These are phyloP conservation scores for Amphichorda felina DNA, from an alignment of 2,329 filamentous ascomycete species.

Conservation along the genomic window DNA sequence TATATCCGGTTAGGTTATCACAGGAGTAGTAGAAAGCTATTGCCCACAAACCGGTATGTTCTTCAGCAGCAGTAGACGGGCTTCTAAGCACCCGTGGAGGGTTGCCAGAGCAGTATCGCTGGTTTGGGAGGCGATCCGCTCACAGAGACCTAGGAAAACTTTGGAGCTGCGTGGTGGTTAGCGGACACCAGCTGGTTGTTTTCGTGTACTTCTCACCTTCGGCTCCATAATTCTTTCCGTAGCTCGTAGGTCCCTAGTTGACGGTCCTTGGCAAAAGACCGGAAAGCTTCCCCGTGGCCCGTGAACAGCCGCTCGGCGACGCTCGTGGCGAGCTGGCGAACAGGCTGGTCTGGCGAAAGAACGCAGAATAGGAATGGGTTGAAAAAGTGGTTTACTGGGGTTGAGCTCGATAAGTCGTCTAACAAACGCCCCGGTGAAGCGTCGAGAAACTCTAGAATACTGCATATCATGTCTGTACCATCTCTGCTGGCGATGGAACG, in stretches of 20 bases:
- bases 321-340: constrained; percentile 33
- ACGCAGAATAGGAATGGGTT: constrained; percentile 42
- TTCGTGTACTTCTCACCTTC: constrained; percentile 28
- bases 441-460: constrained; percentile 44
- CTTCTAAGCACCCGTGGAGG: constrained; percentile 44
- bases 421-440: constrained; percentile 28
- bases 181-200: background rate
- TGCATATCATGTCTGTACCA: constrained; percentile 14
- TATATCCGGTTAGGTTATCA: constrained; percentile 12
- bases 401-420: constrained; percentile 14
- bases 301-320: constrained; percentile 36
- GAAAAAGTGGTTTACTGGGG: constrained; percentile 22
- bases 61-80: constrained; percentile 39
- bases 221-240: constrained; percentile 35
- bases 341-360: constrained; percentile 35
- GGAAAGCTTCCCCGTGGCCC: constrained; percentile 14
- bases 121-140: constrained; percentile 29
- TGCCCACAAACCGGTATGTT: constrained; percentile 30
- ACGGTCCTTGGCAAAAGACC: constrained; percentile 11
- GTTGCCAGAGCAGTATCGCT: constrained; percentile 30
- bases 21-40: background rate
- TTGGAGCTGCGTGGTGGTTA: constrained; percentile 12
- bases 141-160: constrained; percentile 34
- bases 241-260: constrained; percentile 14
- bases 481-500: constrained; percentile 2